Evolutionary conservation across 2,329 filamentous ascomycete species (phyloP), one percentile per base, ranked within the genome.

Genomic region (Aspergillus sp.): DNA sequence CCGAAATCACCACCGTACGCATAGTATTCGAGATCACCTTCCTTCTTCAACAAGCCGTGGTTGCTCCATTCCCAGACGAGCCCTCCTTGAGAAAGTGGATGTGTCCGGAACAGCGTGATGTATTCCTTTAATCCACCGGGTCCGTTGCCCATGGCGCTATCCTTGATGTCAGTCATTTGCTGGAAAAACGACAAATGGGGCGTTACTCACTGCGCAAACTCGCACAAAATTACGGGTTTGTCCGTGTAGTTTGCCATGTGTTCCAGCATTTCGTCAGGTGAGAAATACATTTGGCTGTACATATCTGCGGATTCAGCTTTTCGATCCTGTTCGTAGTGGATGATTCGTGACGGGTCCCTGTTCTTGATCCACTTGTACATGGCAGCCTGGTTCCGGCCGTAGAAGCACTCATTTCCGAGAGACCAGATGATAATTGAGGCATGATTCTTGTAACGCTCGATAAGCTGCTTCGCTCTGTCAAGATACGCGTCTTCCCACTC

Each of bases 361-460:
- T 74, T 59, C 59, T 85, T 87, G 53, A 81, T 81, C 67, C 82
- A 87, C 4, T 86, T 74, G 63, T 87, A 86, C 88, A 91, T 91
- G 35, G 83, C 84, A 47, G 79, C 80, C 67, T 88, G 86, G 67
- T 91, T 90, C 9, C 77, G 75, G 1, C 88, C 88, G 64, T 88
- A 90, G 68, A 89, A 90, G 0, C 87, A 83, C 68, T 91, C 88
- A 65, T 91, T 91, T 0, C 88, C 89, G 0, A 91, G 77, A 47
- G 85, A 88, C 89, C 89, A 91, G 44, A 90, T 83, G 52, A 91
- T 85, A 52, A 91, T 79, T n/a, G 82, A 87, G 0, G 88, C 73
- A 63, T 90, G 86, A 56, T 90, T 87, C 73, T 89, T 89, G 70
- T 90, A 87, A 15, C 89, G 80, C 64, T 86, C 81, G 0, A 91